phyloP scores from a whole-genome alignment of 768 basidiomycete genomes.

The Leccinellum rugosiceps region DNA sequence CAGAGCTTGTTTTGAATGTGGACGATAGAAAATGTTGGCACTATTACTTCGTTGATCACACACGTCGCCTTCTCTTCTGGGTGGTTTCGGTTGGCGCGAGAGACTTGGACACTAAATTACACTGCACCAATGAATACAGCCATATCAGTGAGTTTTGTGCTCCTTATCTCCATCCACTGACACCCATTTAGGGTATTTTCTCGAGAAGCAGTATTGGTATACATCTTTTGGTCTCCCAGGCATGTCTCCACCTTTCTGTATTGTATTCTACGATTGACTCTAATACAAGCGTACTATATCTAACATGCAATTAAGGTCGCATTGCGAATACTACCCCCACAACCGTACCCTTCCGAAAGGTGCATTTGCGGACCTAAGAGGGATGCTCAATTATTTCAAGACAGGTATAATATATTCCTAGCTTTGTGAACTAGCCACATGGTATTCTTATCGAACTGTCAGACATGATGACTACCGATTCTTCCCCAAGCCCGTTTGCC shows the following conservation, averaged over 20 bases:
- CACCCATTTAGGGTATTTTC: neutral
- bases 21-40: neutral
- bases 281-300: neutral
- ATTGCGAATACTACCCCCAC: conserved; percentile 17
- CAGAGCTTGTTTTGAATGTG: conserved; percentile 12
- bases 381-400: conserved; percentile 15
- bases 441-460: neutral
- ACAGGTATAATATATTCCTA: conserved; percentile 5
- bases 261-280: neutral
- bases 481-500: conserved; percentile 14
- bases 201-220: conserved; percentile 12
- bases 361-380: conserved; percentile 8
- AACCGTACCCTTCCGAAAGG: neutral
- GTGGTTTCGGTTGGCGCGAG: neutral
- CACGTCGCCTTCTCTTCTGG: conserved; percentile 18
- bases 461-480: conserved; percentile 19
- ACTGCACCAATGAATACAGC: conserved; percentile 4
- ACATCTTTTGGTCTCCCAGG: neutral
- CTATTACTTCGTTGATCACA: conserved; percentile 20
- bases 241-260: neutral
- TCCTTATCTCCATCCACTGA: neutral
- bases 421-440: neutral
- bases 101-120: neutral
- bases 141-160: neutral
- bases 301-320: conserved; percentile 10